Evolutionary conservation across 2,329 filamentous ascomycete genomes (phyloP).

Genomic region (Colletotrichum tabaci): DNA sequence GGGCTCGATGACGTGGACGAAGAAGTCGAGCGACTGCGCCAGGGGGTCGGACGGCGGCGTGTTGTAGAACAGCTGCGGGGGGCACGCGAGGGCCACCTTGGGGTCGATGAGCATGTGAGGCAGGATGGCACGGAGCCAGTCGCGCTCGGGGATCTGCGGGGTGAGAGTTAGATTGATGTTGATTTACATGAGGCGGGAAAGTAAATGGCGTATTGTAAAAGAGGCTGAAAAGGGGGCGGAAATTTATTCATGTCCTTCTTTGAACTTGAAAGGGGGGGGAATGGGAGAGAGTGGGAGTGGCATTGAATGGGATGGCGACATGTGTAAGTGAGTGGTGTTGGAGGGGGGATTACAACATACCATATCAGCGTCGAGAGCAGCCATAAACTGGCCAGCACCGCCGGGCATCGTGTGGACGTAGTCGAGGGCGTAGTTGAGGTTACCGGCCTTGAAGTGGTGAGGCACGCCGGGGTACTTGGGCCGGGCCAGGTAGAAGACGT

Average conservation of each 20-base stretch:
- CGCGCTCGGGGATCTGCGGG: conserved; percentile 68
- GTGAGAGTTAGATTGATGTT: conserved; percentile 11
- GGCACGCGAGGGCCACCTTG: conserved; percentile 72
- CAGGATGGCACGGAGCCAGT: conserved; percentile 72
- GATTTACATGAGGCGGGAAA: not conserved
- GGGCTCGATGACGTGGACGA: conserved; percentile 68
- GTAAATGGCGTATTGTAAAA: too few species aligned
- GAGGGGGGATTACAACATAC: conserved; percentile 46
- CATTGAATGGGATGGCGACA: too few species aligned
- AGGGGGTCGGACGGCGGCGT: conserved; percentile 71
- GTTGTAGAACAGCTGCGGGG: conserved; percentile 76
- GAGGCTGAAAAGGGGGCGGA: too few species aligned
- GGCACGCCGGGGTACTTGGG: conserved; percentile 63
- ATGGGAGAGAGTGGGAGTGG: too few species aligned
- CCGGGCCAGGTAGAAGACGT: conserved; percentile 68
- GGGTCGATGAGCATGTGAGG: conserved; percentile 72
- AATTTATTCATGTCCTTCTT: not conserved
- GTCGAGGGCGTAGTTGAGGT: conserved; percentile 73
- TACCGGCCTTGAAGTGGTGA: conserved; percentile 75
- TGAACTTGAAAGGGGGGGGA: too few species aligned
- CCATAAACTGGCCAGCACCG: conserved; percentile 71
- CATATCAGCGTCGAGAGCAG: conserved; percentile 78
- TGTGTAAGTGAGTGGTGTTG: conserved; percentile 16
- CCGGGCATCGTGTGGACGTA: conserved; percentile 65
- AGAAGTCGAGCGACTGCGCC: conserved; percentile 70